Conservation (phyloP, 1,284 basidiomycete genomes). For the Exobasidium cylindrosporum region DNA sequence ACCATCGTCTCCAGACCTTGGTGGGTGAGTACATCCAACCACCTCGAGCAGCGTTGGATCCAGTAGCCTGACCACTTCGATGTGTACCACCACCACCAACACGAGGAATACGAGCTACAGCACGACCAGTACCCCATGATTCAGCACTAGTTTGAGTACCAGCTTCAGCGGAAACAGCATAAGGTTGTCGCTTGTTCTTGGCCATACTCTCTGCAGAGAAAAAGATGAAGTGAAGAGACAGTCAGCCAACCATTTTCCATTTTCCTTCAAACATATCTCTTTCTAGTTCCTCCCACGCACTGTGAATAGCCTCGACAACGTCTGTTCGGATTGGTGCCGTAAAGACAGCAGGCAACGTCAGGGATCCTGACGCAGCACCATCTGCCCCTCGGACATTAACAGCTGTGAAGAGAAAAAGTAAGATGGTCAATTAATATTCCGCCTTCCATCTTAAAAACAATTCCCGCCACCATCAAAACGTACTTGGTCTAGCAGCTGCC, state of each 20-base stretch:
- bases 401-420: constrained; percentile 15
- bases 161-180: constrained; percentile 94
- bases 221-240: constrained; percentile 58
- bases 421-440: neutral
- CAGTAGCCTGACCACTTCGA: constrained; percentile 94
- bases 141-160: constrained; percentile 98
- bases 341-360: constrained; percentile 92
- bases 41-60: constrained; percentile 70
- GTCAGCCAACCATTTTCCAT: neutral
- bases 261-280: neutral
- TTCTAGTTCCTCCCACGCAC: constrained; percentile 62
- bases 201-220: constrained; percentile 71
- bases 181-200: constrained; percentile 97
- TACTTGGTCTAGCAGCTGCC: constrained; percentile 17
- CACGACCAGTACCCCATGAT: constrained; percentile 99
- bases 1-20: constrained; percentile 99
- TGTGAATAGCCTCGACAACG: constrained; percentile 97
- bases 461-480: neutral
- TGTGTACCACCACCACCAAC: constrained; percentile 98
- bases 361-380: constrained; percentile 73
- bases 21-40: constrained; percentile 99
- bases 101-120: constrained; percentile 99
- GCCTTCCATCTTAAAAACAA: neutral
- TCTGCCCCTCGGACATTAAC: constrained; percentile 55
- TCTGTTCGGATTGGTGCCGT: constrained; percentile 98